Percentiles rank a stretch among this genome's conserved stretches.
phyloP scores from a whole-genome alignment of 106 monocot species.

The Agapanthus africanus region DNA sequence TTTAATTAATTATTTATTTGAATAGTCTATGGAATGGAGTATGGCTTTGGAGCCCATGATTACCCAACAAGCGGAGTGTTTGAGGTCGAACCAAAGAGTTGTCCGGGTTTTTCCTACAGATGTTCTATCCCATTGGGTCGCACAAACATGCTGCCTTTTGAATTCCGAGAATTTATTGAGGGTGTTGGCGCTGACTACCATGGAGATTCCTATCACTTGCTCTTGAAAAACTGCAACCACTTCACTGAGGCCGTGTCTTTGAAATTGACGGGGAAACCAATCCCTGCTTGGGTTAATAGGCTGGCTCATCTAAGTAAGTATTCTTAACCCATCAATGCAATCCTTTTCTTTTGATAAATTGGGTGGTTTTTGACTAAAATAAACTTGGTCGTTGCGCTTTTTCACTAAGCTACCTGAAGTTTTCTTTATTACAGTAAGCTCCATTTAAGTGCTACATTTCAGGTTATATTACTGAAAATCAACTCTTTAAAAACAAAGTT shows the following conservation, averaged over 20 bases:
- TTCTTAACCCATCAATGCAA: too few relatives aligned
- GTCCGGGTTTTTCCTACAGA: slow-evolving; percentile 59
- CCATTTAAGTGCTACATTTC: too few relatives aligned
- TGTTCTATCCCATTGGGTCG: slow-evolving; percentile 62
- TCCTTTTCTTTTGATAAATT: too few relatives aligned
- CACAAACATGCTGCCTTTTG: slow-evolving; percentile 38
- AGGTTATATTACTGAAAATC: too few relatives aligned
- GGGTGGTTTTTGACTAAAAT: too few relatives aligned
- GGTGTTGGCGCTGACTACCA: slow-evolving; percentile 57
- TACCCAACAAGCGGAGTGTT: slow-evolving; percentile 56
- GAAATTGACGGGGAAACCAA: slow-evolving; percentile 58
- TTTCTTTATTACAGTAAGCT: too few relatives aligned
- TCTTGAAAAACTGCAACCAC: slow-evolving; percentile 93
- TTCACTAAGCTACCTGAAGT: too few relatives aligned
- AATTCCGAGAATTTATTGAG: slow-evolving; percentile 66
- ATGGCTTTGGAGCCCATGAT: slow-evolving; percentile 66
- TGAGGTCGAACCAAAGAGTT: slow-evolving; percentile 64
- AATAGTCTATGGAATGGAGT: slow-evolving; percentile 59
- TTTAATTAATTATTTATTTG: too few relatives aligned
- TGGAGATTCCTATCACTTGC: slow-evolving; percentile 86
- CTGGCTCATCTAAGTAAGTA: slow-evolving; percentile 39
- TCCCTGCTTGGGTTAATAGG: slow-evolving; percentile 93
- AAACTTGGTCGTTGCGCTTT: too few relatives aligned
- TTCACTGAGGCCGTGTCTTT: slow-evolving; percentile 66
- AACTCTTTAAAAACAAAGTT: too few relatives aligned